Conservation (phyloP, 1,139 yeast genomes). For the Diutina sp. region DNA sequence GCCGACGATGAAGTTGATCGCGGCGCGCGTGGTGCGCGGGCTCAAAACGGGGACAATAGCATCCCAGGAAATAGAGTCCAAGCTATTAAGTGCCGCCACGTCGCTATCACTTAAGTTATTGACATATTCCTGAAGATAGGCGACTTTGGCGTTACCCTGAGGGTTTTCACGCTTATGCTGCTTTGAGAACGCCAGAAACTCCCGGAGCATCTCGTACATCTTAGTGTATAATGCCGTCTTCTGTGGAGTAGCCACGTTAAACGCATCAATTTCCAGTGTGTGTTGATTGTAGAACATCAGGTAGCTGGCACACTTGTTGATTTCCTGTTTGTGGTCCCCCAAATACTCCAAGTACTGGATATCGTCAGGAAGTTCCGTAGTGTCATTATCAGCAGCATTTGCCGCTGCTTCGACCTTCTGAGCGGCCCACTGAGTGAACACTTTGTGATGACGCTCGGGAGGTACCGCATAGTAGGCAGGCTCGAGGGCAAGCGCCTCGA, state of each 20-base stretch:
- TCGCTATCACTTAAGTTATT: not conserved
- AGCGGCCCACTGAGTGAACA: conserved; percentile 20
- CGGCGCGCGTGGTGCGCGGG: conserved; percentile 13
- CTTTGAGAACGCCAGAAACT: not conserved
- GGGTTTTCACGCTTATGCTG: not conserved
- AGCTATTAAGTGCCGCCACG: not conserved
- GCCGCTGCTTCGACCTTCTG: not conserved
- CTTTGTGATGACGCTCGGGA: conserved; percentile 11
- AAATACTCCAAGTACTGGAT: not conserved
- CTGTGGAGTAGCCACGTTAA: not conserved
- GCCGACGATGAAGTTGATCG: conserved; percentile 28
- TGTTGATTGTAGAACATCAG: not conserved
- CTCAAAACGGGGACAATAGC: not conserved
- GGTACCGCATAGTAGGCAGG: conserved; percentile 20
- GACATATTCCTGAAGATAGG: not conserved
- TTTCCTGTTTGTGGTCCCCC: not conserved
- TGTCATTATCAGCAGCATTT: not conserved
- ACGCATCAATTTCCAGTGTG: not conserved
- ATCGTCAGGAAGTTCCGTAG: not conserved
- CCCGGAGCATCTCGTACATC: not conserved
- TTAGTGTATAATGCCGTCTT: not conserved
- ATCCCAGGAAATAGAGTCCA: not conserved
- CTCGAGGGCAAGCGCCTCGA: conserved; percentile 14
- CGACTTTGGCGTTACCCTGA: not conserved
- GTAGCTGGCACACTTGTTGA: not conserved